phyloP scores from a whole-genome alignment of 2,329 filamentous ascomycete genomes.

The Aaosphaeria pasadenensis region DNA sequence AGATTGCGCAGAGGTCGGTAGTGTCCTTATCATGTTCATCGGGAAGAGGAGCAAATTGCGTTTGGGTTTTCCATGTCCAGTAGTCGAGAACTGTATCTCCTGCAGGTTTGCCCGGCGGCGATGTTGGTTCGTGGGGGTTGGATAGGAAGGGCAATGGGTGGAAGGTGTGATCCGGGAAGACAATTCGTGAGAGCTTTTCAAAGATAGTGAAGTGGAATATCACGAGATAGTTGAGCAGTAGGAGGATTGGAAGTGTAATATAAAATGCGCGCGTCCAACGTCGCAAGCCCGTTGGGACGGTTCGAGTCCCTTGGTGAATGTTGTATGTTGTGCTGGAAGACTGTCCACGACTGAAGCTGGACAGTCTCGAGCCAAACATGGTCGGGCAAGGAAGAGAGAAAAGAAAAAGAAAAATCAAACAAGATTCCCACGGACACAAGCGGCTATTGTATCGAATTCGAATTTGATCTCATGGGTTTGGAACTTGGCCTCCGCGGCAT shows the following conservation, averaged over 20 bases:
- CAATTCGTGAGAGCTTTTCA: conserved; percentile 2
- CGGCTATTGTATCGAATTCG: no score
- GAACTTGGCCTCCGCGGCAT: no score
- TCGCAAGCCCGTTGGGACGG: not conserved
- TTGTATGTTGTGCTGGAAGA: not conserved
- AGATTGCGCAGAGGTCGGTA: conserved; percentile 19
- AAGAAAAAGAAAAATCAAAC: no score
- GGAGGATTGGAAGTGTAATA: conserved; percentile 4
- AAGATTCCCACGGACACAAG: no score
- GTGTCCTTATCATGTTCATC: not conserved
- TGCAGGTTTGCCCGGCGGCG: not conserved
- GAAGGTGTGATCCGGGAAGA: conserved; percentile 7
- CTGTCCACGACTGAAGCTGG: no score
- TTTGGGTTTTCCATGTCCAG: conserved; percentile 12
- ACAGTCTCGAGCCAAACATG: no score
- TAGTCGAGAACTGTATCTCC: conserved; percentile 7
- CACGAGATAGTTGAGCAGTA: conserved; percentile 8
- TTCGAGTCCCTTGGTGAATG: no score
- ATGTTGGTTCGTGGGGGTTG: not conserved
- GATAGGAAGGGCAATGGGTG: conserved; percentile 6
- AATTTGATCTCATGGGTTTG: no score
- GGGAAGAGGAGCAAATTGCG: conserved; percentile 1
- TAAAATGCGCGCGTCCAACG: conserved; percentile 7
- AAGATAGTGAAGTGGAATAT: conserved; percentile 5
- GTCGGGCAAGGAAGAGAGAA: no score